Conservation (phyloP, 306 rosid species). For the Cicer pinnatifidum region DNA sequence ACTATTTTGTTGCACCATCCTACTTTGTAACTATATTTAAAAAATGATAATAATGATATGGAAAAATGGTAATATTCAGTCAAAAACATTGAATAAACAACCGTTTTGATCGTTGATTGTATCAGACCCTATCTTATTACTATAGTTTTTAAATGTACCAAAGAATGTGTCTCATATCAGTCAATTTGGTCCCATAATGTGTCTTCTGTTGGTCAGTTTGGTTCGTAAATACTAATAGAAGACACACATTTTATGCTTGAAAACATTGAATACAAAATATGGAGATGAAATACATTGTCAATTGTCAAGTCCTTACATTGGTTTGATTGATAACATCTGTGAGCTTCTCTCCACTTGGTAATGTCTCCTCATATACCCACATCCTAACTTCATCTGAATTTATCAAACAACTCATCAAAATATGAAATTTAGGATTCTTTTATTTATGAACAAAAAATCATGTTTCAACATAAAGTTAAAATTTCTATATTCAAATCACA, state of each 20-base stretch:
- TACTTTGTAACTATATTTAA: no score
- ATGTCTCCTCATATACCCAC: conserved; percentile 96
- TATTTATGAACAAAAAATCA: neutral
- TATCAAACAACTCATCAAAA: conserved; percentile 39
- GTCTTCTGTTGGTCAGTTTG: no score
- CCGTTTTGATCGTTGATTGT: no score
- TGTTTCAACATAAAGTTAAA: conserved; percentile 14
- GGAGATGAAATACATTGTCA: conserved; percentile 8
- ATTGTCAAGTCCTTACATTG: conserved; percentile 63
- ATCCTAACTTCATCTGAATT: conserved; percentile 91
- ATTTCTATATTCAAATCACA: neutral
- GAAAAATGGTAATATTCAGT: neutral
- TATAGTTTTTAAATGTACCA: no score
- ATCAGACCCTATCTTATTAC: no score
- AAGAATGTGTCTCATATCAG: no score
- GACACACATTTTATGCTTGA: no score
- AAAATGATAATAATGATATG: no score
- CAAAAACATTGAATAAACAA: no score
- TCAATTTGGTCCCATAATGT: no score
- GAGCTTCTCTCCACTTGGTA: conserved; percentile 85
- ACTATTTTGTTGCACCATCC: no score
- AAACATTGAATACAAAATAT: neutral
- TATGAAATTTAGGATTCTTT: conserved; percentile 18
- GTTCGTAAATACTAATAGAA: no score
- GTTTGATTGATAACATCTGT: conserved; percentile 82